Evolutionary conservation across 225 moss, liverwort and hornwort species (phyloP), one percentile per base, ranked within the genome.

Genomic region (Bryum argenteum): DNA sequence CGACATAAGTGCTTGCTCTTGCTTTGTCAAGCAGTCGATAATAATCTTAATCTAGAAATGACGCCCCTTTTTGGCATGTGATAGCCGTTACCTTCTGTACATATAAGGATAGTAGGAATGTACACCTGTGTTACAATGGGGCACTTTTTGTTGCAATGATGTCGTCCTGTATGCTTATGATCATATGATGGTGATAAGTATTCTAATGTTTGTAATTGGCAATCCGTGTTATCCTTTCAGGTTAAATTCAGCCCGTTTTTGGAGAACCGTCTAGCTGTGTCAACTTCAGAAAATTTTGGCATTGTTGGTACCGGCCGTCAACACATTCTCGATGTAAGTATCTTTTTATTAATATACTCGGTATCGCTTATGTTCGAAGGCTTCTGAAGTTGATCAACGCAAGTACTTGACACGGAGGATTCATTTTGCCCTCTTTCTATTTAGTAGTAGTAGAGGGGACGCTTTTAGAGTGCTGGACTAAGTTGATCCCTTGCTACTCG

Each of bases 271-370:
- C 69, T 97, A 77, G 94, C 91, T 38, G 94, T 94, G 74, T 94
- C 96, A 44, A 97, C 96, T 37, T 90, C 96, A 22, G 90, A 97
- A 75, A 97, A 97, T 69, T 97, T 92, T 77, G 96, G 96, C 33
- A 94, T 97, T 57, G 93, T 94, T 42, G 96, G 96, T 23, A 92
- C 90, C 61, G 96, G 94, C 64, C 93, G 94, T 67, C 96, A 89
- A 63, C 88, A 97, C 74, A 74, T 97, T n/a, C 75, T 97, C 79
- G 93, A 94, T 61, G 92, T 88, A 64, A 80, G 87, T 75, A 15
- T 74, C 44, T 61, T 21, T 28, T 22, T 45, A 4, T 8, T 67
- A 56, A 33, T 67, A 33, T 33, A 33, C 33, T 33, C 33, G 5
- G 4, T 24, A 16, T 58, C 47, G n/a, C 51, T 62, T 60, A 11